These are phyloP conservation scores for Hemileccinum rubropunctum DNA, from an alignment of 768 basidiomycete species.

Conservation along the genomic window DNA sequence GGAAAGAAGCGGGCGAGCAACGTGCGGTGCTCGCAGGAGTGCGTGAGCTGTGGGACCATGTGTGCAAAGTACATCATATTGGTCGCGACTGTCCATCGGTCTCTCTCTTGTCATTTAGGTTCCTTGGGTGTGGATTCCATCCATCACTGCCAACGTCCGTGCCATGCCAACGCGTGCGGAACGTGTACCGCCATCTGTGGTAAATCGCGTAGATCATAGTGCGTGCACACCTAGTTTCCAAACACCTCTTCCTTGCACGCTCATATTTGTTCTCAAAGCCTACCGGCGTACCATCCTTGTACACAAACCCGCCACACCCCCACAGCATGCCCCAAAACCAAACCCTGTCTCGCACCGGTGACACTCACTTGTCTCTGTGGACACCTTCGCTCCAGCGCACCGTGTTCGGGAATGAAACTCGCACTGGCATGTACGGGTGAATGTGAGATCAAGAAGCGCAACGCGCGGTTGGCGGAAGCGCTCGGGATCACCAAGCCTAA, in stretches of 20 bases:
- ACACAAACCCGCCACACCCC: slow-evolving; percentile 85
- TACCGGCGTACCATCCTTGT: slow-evolving; percentile 74
- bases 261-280: slow-evolving; percentile 34
- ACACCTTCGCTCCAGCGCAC: slow-evolving; percentile 66
- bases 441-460: slow-evolving; percentile 82
- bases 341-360: slow-evolving; percentile 69
- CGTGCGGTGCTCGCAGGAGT: slow-evolving; percentile 76
- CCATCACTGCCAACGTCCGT: slow-evolving; percentile 80
- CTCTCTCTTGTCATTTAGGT: slow-evolving; percentile 37
- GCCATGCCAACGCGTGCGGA: slow-evolving; percentile 84
- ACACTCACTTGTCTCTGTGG: slow-evolving; percentile 81
- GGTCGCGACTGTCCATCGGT: neutral
- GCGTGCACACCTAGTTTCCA: slow-evolving; percentile 25
- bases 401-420: slow-evolving; percentile 55
- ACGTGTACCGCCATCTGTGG: slow-evolving; percentile 75
- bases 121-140: slow-evolving; percentile 85
- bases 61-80: slow-evolving; percentile 65
- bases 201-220: slow-evolving; percentile 86
- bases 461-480: slow-evolving; percentile 86
- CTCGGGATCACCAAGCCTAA: slow-evolving; percentile 73
- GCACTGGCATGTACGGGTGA: slow-evolving; percentile 76
- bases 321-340: slow-evolving; percentile 72
- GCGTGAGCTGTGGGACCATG: slow-evolving; percentile 75
- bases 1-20: slow-evolving; percentile 81
- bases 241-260: too few relatives aligned